Percentiles rank a stretch among this genome's conserved stretches.
Evolutionary conservation across 2,329 filamentous ascomycete genomes (phyloP).

Genomic region (Colletotrichum orchidophilum): DNA sequence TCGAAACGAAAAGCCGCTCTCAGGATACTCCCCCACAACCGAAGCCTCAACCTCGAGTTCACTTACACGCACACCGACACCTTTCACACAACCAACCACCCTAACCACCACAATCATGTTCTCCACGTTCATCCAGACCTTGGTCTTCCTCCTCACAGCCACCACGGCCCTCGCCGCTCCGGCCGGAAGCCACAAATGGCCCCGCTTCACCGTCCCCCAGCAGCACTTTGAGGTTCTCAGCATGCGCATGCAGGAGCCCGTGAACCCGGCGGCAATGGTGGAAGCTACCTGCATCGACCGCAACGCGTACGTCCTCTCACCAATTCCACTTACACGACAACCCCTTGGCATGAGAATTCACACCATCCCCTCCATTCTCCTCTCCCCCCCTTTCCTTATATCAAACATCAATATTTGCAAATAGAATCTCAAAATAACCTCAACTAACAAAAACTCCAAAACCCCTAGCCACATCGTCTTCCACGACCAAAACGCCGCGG

Average conservation of each 20-base stretch:
- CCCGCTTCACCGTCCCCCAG: slow-evolving; percentile 49
- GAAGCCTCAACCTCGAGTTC: background rate
- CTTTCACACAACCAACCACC: background rate
- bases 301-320: slow-evolving; percentile 46
- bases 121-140: slow-evolving; percentile 41
- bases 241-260: slow-evolving; percentile 47
- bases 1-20: background rate
- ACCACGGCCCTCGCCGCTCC: slow-evolving; percentile 45
- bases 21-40: background rate
- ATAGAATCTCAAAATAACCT: background rate
- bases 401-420: no score
- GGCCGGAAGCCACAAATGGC: slow-evolving; percentile 39
- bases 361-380: background rate
- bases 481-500: slow-evolving; percentile 59
- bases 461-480: slow-evolving; percentile 49
- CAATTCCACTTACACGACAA: background rate
- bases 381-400: background rate
- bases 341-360: no score
- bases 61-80: slow-evolving; percentile 7
- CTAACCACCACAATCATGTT: slow-evolving; percentile 41
- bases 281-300: slow-evolving; percentile 52
- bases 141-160: slow-evolving; percentile 44
- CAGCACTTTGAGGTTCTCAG: slow-evolving; percentile 56
- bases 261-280: slow-evolving; percentile 52
- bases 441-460: no score